Conservation (phyloP, 768 basidiomycete genomes). For the Podaxis carcinomalis region DNA sequence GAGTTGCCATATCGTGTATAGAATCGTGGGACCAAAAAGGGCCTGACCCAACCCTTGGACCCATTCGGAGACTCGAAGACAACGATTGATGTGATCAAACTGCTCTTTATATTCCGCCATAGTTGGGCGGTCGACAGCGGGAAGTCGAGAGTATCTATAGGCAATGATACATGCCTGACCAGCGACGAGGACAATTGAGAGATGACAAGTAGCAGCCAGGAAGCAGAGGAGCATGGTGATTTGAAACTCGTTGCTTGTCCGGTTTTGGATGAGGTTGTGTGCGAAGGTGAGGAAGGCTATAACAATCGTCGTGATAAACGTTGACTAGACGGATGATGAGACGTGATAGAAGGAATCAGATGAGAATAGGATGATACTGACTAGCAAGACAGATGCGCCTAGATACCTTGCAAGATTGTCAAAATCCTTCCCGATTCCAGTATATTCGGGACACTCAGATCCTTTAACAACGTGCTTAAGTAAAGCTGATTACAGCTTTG, state of each 20-base stretch:
- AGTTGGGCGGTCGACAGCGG: background rate
- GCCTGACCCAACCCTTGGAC: conserved; percentile 1
- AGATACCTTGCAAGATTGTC: background rate
- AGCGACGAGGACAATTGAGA: background rate
- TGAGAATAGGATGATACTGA: background rate
- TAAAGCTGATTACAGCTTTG: background rate
- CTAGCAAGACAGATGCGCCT: background rate
- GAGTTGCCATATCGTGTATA: conserved; percentile 1
- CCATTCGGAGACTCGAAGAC: background rate
- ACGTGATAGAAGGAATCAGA: background rate
- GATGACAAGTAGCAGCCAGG: background rate
- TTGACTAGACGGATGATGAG: background rate
- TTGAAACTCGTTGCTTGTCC: background rate
- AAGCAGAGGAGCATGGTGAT: background rate
- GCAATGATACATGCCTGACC: conserved; percentile 1
- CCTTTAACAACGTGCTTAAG: background rate
- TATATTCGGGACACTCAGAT: background rate
- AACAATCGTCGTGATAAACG: background rate
- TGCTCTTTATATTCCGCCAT: background rate
- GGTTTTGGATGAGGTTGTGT: background rate
- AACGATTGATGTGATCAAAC: background rate
- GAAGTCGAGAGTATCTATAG: background rate
- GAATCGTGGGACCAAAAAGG: background rate
- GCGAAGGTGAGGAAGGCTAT: conserved; percentile 2
- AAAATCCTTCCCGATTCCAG: background rate